Evolutionary conservation across 2,329 filamentous ascomycete genomes (phyloP).

Genomic region (Sporothrix phasma): DNA sequence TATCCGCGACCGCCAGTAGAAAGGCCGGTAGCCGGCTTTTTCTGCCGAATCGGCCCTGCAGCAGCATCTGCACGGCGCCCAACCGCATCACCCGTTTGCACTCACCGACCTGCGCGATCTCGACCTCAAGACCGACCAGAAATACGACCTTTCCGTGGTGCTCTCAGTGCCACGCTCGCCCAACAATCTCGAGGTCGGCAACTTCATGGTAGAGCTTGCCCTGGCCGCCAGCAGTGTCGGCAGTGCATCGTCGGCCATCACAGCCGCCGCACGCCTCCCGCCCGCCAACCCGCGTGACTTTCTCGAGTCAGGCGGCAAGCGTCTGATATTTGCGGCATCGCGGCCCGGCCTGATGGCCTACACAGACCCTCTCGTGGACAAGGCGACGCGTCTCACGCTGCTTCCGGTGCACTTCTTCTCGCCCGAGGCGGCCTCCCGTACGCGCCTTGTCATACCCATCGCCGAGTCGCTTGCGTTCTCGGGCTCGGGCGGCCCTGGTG

Average conservation of each 20-base stretch:
- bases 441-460: conserved; percentile 56
- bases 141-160: conserved; percentile 73
- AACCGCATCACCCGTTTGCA: conserved; percentile 43
- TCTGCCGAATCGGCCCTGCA: conserved; percentile 4
- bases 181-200: conserved; percentile 65
- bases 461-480: conserved; percentile 63
- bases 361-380: conserved; percentile 56
- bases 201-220: conserved; percentile 86
- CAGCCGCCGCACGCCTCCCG: conserved; percentile 23
- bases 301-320: conserved; percentile 27
- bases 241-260: background rate
- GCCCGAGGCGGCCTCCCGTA: conserved; percentile 50
- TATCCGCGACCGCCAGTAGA: background rate
- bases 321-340: conserved; percentile 52
- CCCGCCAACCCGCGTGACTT: conserved; percentile 23
- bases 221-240: conserved; percentile 39
- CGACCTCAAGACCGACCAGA: conserved; percentile 58
- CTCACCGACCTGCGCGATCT: conserved; percentile 35
- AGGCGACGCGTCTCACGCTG: conserved; percentile 49
- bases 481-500: conserved; percentile 24
- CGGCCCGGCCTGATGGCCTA: conserved; percentile 75
- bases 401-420: conserved; percentile 62
- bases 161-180: conserved; percentile 71
- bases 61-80: background rate
- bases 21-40: background rate